phyloP scores from a whole-genome alignment of 129 eudicot genomes.

The Erigeron canadensis region DNA sequence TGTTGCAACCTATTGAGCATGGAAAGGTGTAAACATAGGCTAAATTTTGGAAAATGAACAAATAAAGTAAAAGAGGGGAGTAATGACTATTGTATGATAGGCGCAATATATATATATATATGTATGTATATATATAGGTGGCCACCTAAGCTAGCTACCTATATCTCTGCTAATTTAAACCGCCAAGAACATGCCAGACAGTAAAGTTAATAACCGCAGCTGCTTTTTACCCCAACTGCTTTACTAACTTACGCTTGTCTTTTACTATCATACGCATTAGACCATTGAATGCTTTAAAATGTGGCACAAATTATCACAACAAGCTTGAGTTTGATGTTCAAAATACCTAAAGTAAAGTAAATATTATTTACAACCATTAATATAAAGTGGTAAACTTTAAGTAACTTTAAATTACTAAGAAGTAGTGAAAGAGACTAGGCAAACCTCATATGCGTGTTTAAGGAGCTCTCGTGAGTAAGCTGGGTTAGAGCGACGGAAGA shows the following conservation, averaged over 20 bases:
- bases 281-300: neutral
- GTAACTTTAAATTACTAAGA: neutral
- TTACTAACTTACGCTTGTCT: slow-evolving; percentile 20
- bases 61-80: neutral
- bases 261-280: slow-evolving; percentile 27
- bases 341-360: neutral
- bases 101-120: slow-evolving; percentile 8
- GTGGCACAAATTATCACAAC: neutral
- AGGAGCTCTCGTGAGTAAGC: slow-evolving; percentile 58
- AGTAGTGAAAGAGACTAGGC: neutral
- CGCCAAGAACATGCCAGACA: slow-evolving; percentile 33
- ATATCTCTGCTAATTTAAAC: slow-evolving; percentile 31
- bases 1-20: neutral
- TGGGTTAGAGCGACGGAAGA: slow-evolving; percentile 58
- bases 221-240: slow-evolving; percentile 32
- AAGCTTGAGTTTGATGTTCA: slow-evolving; percentile 1
- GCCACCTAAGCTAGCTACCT: slow-evolving; percentile 19
- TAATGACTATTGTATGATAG: slow-evolving; percentile 6
- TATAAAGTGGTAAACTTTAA: neutral
- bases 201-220: slow-evolving; percentile 29
- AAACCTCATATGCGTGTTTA: slow-evolving; percentile 66
- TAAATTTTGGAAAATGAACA: neutral
- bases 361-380: neutral
- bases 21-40: slow-evolving; percentile 6
- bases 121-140: no score